Evolutionary conservation across 768 basidiomycete species (phyloP), one percentile per base, ranked within the genome.

Genomic region (Termitomyces sp.): DNA sequence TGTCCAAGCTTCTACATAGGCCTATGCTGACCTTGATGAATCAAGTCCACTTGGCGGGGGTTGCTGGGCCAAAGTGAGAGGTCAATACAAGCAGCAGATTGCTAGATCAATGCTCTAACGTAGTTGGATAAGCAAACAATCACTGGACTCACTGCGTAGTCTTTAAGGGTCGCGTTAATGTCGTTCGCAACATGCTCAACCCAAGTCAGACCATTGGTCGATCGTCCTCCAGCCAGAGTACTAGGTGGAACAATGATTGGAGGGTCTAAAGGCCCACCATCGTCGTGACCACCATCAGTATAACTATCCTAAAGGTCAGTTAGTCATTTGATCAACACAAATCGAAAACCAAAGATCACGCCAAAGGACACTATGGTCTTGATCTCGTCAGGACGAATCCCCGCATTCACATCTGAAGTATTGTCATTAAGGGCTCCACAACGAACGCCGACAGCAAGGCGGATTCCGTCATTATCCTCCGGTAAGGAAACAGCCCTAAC

Each of bases 341-440:
- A 47, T 14, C 16, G 28, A 24, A 45, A 36, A 20, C 7, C 20
- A 3, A 22, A 18, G 1, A 36, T 46, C 62, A 80, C 81, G 22
- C 80, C 79, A 57, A 83, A 83, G 1, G 80, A 73, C 1, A 84
- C 81, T 40, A 83, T 75, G 6, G 77, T 83, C 58, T 75, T 76
- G 58, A 75, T 69, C 1, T 48, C 58, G 0, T 58, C 28, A 16
- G 78, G 68, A 46, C 66, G 33, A 13, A 84, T 62, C 0, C 83
- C 83, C 0, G 77, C 79, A 45, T 81, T 84, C 16, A 80, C 71
- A 58, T 83, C 77, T 2, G 78, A 69, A 4, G 73, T 68, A 4
- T 62, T 71, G 2, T 78, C 79, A 52, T 59, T 62, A 1, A 81
- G 64, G 3, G 67, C 60, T 4, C 78, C 80, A 28, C 82, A 84